phyloP scores from a whole-genome alignment of 192 early-diverging fungal genomes.

The Umbelopsis ramanniana region DNA sequence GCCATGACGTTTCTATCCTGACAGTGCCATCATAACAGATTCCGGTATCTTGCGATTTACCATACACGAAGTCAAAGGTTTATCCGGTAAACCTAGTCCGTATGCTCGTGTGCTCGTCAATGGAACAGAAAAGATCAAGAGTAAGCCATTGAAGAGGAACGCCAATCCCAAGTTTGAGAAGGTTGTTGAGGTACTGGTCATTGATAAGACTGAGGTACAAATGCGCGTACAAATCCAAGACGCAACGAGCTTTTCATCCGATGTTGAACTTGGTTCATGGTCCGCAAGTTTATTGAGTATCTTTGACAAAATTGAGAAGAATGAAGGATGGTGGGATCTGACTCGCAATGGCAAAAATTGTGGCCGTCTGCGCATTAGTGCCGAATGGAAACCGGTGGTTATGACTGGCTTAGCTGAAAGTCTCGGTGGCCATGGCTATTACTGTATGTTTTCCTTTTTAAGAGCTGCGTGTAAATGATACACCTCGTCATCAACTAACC shows the following conservation, averaged over 20 bases:
- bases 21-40: conserved; percentile 32
- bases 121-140: conserved; percentile 44
- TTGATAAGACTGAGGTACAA: conserved; percentile 60
- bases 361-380: conserved; percentile 35
- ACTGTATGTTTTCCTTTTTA: conserved; percentile 9
- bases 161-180: conserved; percentile 76
- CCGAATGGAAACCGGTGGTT: conserved; percentile 74
- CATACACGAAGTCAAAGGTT: conserved; percentile 55
- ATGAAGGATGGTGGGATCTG: conserved; percentile 39
- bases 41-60: conserved; percentile 63
- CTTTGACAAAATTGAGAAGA: conserved; percentile 26
- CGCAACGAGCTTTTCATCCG: conserved; percentile 45
- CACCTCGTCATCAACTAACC: no score
- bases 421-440: conserved; percentile 24
- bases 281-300: conserved; percentile 41
- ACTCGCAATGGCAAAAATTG: background rate
- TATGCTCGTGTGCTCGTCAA: conserved; percentile 57
- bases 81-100: conserved; percentile 45
- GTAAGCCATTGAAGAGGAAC: conserved; percentile 65
- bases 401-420: conserved; percentile 49
- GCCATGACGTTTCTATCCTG: background rate
- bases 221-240: conserved; percentile 68
- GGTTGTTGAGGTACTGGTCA: conserved; percentile 68
- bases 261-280: conserved; percentile 35
- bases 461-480: background rate